Evolutionary conservation across 768 basidiomycete species (phyloP).

Genomic region (Termitomyces sp.): DNA sequence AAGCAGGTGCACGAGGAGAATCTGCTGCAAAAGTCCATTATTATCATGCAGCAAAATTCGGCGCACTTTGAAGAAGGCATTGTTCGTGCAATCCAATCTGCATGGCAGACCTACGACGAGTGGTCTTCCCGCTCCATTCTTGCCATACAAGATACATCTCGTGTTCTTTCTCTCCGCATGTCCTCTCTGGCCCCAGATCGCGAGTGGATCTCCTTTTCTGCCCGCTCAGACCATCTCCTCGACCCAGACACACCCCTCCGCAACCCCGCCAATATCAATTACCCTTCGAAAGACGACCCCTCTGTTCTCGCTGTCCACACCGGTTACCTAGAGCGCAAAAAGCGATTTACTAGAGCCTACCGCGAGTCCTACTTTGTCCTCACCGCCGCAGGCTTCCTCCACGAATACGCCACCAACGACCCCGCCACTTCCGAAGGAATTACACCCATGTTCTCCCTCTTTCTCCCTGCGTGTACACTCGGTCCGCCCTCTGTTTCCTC

Average conservation of each 20-base stretch:
- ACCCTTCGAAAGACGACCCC: conserved; percentile 90
- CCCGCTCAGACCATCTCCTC: conserved; percentile 89
- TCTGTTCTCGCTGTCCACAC: conserved; percentile 82
- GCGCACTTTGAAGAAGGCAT: conserved; percentile 97
- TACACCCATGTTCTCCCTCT: conserved; percentile 77
- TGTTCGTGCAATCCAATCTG: conserved; percentile 91
- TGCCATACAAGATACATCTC: conserved; percentile 74
- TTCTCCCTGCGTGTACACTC: conserved; percentile 93
- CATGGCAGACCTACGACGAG: conserved; percentile 96
- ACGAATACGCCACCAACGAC: conserved; percentile 84
- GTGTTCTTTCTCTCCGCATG: conserved; percentile 68
- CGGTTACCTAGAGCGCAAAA: conserved; percentile 92
- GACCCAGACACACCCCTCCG: conserved; percentile 95
- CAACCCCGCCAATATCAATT: conserved; percentile 70
- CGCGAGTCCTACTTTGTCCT: conserved; percentile 88
- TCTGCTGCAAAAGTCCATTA: conserved; percentile 92
- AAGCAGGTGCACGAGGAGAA: conserved; percentile 98
- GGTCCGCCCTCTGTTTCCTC: conserved; percentile 82
- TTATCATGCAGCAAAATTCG: conserved; percentile 97
- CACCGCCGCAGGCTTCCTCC: conserved; percentile 93
- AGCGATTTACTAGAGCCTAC: conserved; percentile 86
- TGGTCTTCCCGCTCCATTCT: conserved; percentile 81
- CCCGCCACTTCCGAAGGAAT: conserved; percentile 46
- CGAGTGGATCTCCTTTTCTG: conserved; percentile 96
- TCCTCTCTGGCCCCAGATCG: conserved; percentile 76